Percentiles rank a stretch among this genome's conserved stretches.
Conservation (phyloP, 1,139 yeast genomes). For the Nakaseomyces nivariensis region DNA sequence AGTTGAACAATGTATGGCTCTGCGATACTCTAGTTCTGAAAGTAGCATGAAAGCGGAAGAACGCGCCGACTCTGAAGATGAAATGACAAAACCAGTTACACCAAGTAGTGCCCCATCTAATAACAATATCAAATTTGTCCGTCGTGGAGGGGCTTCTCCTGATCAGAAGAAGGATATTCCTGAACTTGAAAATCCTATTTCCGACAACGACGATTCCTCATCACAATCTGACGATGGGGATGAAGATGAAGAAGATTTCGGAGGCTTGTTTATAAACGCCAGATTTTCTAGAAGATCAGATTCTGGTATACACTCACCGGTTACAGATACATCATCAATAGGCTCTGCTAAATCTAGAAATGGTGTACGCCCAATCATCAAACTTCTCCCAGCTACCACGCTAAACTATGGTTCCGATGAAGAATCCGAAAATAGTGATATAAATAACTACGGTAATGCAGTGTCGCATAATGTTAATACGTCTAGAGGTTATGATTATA, state of each 20-base stretch:
- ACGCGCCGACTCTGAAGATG: slow-evolving; percentile 15
- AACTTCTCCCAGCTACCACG: slow-evolving; percentile 70
- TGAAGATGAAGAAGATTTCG: slow-evolving; percentile 29
- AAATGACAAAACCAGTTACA: slow-evolving; percentile 1
- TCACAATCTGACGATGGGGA: slow-evolving; percentile 27
- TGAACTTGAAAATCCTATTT: slow-evolving; percentile 10
- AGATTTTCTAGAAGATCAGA: slow-evolving; percentile 24
- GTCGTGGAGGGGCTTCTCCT: slow-evolving; percentile 7
- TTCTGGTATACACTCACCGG: slow-evolving; percentile 16
- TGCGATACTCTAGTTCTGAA: slow-evolving; percentile 35
- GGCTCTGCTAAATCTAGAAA: slow-evolving; percentile 23
- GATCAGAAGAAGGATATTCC: slow-evolving; percentile 1
- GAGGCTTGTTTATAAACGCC: slow-evolving; percentile 31
- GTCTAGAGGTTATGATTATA: slow-evolving; percentile 70
- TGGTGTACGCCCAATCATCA: slow-evolving; percentile 45
- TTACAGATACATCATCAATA: slow-evolving; percentile 28
- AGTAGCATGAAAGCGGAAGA: slow-evolving; percentile 15
- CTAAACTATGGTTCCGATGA: slow-evolving; percentile 72
- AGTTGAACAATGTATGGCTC: slow-evolving; percentile 84
- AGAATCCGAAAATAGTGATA: slow-evolving; percentile 41
- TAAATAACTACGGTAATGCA: slow-evolving; percentile 40
- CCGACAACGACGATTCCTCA: slow-evolving; percentile 21
- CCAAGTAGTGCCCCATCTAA: slow-evolving; percentile 1
- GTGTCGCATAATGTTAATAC: slow-evolving; percentile 69
- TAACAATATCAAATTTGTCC: slow-evolving; percentile 2